Evolutionary conservation across 106 monocot species (phyloP).

Genomic region (Platanthera zijinensis): DNA sequence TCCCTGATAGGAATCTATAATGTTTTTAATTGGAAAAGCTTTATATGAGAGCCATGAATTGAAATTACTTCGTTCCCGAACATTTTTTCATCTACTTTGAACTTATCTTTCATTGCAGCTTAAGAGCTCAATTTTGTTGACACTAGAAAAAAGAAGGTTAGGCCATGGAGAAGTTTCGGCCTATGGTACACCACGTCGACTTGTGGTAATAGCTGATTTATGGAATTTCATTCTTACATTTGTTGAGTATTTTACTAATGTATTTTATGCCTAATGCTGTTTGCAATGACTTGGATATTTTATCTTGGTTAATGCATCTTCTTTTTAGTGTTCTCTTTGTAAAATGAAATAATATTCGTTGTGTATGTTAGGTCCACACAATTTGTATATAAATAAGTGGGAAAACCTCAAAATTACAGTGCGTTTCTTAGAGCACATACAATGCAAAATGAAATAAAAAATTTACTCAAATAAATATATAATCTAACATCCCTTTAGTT

Average conservation of each 20-base stretch:
- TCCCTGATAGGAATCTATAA: background rate
- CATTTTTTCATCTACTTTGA: background rate
- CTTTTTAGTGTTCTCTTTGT: too few relatives aligned
- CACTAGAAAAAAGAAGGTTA: conserved; percentile 56
- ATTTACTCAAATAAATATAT: too few relatives aligned
- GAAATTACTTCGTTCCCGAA: background rate
- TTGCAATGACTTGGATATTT: background rate
- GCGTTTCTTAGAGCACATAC: too few relatives aligned
- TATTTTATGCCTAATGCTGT: background rate
- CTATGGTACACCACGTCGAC: conserved; percentile 77
- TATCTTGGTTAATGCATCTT: background rate
- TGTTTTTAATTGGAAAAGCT: background rate
- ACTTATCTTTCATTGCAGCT: conserved; percentile 41
- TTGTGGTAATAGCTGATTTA: conserved; percentile 54
- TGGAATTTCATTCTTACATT: background rate
- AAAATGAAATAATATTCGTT: too few relatives aligned
- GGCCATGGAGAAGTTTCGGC: conserved; percentile 49
- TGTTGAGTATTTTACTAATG: background rate
- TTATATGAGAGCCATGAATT: background rate
- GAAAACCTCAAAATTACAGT: too few relatives aligned
- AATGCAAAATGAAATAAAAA: too few relatives aligned
- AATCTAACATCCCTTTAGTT: too few relatives aligned
- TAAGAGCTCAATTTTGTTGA: conserved; percentile 35
- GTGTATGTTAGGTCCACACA: too few relatives aligned
- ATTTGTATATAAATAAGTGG: too few relatives aligned